Evolutionary conservation across 495 filamentous ascomycete genomes (phyloP).

Genomic region (Podospora comata): DNA sequence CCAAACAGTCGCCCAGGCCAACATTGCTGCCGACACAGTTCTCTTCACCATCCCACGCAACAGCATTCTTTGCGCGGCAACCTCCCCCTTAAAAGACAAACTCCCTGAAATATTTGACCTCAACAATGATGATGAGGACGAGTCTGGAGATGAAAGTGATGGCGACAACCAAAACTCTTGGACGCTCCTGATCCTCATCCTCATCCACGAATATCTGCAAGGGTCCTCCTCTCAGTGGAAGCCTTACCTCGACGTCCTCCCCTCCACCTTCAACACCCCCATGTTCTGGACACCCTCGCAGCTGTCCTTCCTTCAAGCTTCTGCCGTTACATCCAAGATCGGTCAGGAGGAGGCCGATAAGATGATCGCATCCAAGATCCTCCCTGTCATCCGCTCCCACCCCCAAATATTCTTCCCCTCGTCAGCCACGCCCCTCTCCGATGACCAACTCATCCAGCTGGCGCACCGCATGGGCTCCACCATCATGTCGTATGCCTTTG

Average conservation of each 20-base stretch:
- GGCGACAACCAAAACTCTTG: constrained; percentile 39
- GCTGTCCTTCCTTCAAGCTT: constrained; percentile 70
- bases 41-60: constrained; percentile 49
- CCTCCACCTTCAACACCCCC: constrained; percentile 73
- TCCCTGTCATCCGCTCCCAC: constrained; percentile 52
- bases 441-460: constrained; percentile 55
- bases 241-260: constrained; percentile 79
- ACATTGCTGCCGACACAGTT: constrained; percentile 43
- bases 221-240: constrained; percentile 66
- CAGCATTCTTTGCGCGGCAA: constrained; percentile 43
- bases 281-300: constrained; percentile 85
- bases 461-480: constrained; percentile 78
- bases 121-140: constrained; percentile 18
- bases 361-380: constrained; percentile 59
- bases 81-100: constrained; percentile 36
- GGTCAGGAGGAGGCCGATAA: constrained; percentile 69
- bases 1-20: constrained; percentile 40
- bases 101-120: constrained; percentile 40
- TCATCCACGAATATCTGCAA: constrained; percentile 72
- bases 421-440: constrained; percentile 37
- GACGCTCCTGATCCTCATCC: constrained; percentile 64
- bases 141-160: constrained; percentile 32
- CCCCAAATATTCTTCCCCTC: constrained; percentile 51
- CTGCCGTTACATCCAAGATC: constrained; percentile 72
- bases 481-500: constrained; percentile 96